Evolutionary conservation across 805 yeast genomes (phyloP).

Genomic region (Blastobotrys muscicola): DNA sequence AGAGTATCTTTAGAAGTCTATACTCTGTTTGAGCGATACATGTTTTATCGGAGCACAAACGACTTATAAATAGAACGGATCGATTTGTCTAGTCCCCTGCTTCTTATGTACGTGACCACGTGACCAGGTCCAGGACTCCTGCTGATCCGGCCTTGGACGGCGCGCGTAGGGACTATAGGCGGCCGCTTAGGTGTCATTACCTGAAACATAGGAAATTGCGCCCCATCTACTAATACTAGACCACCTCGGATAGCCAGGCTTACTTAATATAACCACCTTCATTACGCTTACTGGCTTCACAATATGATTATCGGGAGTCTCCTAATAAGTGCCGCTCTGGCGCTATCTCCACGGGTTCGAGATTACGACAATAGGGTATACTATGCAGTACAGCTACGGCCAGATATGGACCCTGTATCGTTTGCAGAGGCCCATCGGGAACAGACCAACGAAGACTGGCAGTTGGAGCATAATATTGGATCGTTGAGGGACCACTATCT

Average conservation of each 20-base stretch:
- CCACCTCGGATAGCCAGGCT: background rate
- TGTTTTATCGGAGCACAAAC: too few species aligned
- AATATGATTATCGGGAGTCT: background rate
- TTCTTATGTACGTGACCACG: too few species aligned
- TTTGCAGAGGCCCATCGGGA: slow-evolving; percentile 2
- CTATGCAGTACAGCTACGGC: slow-evolving; percentile 50
- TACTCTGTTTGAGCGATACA: too few species aligned
- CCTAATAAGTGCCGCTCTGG: background rate
- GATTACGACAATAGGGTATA: slow-evolving; percentile 47
- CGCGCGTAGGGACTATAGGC: too few species aligned
- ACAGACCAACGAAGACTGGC: slow-evolving; percentile 31
- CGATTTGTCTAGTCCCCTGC: too few species aligned
- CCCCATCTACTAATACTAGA: too few species aligned
- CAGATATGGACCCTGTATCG: slow-evolving; percentile 20
- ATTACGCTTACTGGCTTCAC: background rate
- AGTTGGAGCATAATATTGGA: slow-evolving; percentile 55
- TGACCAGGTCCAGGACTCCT: too few species aligned
- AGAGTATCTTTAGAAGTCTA: too few species aligned
- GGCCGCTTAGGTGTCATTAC: background rate
- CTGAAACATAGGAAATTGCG: background rate
- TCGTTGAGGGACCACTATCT: slow-evolving; percentile 57
- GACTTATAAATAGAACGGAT: too few species aligned
- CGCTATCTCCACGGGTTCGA: slow-evolving; percentile 18
- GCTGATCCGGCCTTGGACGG: too few species aligned
- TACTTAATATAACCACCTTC: too few species aligned